These are phyloP conservation scores for Graphilbum sp. DNA, from an alignment of 2,329 filamentous ascomycete species.

Conservation along the genomic window DNA sequence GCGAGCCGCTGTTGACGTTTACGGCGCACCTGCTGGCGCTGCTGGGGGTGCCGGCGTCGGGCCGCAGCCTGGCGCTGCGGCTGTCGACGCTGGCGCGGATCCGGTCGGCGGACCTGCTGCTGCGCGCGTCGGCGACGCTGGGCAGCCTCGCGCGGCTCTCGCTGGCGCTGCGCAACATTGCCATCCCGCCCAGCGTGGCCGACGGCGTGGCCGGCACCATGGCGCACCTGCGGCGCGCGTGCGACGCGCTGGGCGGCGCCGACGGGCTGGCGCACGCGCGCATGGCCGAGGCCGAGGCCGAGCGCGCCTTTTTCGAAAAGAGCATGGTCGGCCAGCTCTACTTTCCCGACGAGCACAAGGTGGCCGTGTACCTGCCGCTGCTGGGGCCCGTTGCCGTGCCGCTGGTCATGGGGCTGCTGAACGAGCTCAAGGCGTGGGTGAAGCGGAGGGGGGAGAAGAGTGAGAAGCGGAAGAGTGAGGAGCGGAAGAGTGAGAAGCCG, in stretches of 20 bases:
- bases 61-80: slow-evolving; percentile 71
- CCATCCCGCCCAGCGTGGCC: slow-evolving; percentile 75
- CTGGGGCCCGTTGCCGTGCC: slow-evolving; percentile 85
- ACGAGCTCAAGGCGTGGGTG: slow-evolving; percentile 55
- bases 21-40: slow-evolving; percentile 79
- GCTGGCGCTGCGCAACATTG: slow-evolving; percentile 70
- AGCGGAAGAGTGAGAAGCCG: not conserved
- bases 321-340: slow-evolving; percentile 98
- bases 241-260: slow-evolving; percentile 47
- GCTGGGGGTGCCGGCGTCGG: slow-evolving; percentile 66
- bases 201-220: slow-evolving; percentile 72
- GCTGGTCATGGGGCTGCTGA: slow-evolving; percentile 65
- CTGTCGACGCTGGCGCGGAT: slow-evolving; percentile 76
- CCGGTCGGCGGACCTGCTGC: slow-evolving; percentile 65
- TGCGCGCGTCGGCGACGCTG: slow-evolving; percentile 82
- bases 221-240: slow-evolving; percentile 59
- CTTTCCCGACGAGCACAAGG: slow-evolving; percentile 96
- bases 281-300: slow-evolving; percentile 74
- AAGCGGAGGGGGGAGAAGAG: slow-evolving; percentile 28
- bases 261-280: slow-evolving; percentile 66
- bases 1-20: slow-evolving; percentile 74
- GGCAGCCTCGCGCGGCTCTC: slow-evolving; percentile 83
- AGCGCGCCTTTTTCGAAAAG: slow-evolving; percentile 94
- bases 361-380: slow-evolving; percentile 86
- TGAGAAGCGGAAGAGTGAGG: slow-evolving; percentile 14